Conservation (phyloP, 169 alveolate species). For the Babesia bovis region DNA sequence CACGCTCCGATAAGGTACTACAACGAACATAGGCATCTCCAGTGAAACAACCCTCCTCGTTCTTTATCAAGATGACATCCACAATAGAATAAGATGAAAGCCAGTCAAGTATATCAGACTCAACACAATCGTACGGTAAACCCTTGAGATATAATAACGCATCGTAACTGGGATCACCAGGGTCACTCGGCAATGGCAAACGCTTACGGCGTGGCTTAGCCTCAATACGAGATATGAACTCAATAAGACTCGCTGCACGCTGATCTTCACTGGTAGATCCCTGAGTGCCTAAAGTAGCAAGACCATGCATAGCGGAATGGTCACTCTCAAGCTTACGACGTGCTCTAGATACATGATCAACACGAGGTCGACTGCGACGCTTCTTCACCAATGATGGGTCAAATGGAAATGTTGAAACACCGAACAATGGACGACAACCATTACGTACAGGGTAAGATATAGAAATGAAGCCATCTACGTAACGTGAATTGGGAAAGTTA, state of each 20-base stretch:
- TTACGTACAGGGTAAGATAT: too few relatives aligned
- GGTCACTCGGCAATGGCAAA: slow-evolving; percentile 46
- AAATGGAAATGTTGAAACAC: not conserved
- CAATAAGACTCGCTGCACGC: slow-evolving; percentile 29
- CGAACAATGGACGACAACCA: not conserved
- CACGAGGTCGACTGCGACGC: slow-evolving; percentile 3
- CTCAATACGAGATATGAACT: slow-evolving; percentile 43
- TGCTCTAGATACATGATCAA: not conserved
- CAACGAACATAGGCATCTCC: slow-evolving; percentile 71
- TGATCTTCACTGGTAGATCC: slow-evolving; percentile 18
- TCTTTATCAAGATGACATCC: slow-evolving; percentile 42
- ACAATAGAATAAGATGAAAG: slow-evolving; percentile 38
- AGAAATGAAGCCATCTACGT: not conserved
- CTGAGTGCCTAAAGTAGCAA: slow-evolving; percentile 8
- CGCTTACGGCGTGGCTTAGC: slow-evolving; percentile 35
- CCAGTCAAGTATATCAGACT: slow-evolving; percentile 48
- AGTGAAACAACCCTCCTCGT: slow-evolving; percentile 63
- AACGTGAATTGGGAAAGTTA: not conserved
- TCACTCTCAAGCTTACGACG: not conserved
- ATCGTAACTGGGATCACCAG: slow-evolving; percentile 42
- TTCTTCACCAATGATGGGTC: slow-evolving; percentile 31
- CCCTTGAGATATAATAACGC: slow-evolving; percentile 60
- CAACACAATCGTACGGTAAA: slow-evolving; percentile 51
- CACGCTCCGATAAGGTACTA: slow-evolving; percentile 27
- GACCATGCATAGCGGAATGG: slow-evolving; percentile 22